Evolutionary conservation across 2,329 filamentous ascomycete species (phyloP).

Genomic region (Aspergillus carbonarius): DNA sequence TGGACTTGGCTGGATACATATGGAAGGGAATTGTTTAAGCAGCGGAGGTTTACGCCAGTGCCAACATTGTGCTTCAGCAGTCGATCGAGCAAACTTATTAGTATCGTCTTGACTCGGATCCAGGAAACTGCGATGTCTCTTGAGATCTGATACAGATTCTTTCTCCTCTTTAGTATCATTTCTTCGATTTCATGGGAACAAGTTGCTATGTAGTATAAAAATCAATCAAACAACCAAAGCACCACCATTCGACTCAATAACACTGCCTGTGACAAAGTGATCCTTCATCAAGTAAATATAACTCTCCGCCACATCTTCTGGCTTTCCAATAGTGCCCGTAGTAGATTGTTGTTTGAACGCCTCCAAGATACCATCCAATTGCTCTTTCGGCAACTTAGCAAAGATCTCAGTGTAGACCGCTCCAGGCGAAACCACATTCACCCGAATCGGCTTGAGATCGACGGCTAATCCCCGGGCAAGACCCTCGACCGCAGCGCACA

Average conservation of each 20-base stretch:
- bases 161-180: too few species aligned
- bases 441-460: slow-evolving; percentile 43
- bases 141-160: too few species aligned
- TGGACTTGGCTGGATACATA: background rate
- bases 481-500: slow-evolving; percentile 29
- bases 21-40: background rate
- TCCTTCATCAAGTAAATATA: slow-evolving; percentile 49
- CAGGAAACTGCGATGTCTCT: too few species aligned
- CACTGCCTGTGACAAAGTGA: slow-evolving; percentile 37
- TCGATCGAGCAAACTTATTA: too few species aligned
- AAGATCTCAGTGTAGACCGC: background rate
- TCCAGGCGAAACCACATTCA: slow-evolving; percentile 44
- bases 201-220: too few species aligned
- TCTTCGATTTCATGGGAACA: too few species aligned
- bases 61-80: too few species aligned
- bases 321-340: slow-evolving; percentile 26
- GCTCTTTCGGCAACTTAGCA: background rate
- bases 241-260: slow-evolving; percentile 36
- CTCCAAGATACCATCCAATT: slow-evolving; percentile 28
- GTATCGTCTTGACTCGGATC: too few species aligned
- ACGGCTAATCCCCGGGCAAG: slow-evolving; percentile 39
- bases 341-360: slow-evolving; percentile 17
- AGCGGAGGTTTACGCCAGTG: too few species aligned
- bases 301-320: slow-evolving; percentile 44
- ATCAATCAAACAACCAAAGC: too few species aligned